Evolutionary conservation across 495 filamentous ascomycete species (phyloP).

Genomic region (Annulohypoxylon moriforme): DNA sequence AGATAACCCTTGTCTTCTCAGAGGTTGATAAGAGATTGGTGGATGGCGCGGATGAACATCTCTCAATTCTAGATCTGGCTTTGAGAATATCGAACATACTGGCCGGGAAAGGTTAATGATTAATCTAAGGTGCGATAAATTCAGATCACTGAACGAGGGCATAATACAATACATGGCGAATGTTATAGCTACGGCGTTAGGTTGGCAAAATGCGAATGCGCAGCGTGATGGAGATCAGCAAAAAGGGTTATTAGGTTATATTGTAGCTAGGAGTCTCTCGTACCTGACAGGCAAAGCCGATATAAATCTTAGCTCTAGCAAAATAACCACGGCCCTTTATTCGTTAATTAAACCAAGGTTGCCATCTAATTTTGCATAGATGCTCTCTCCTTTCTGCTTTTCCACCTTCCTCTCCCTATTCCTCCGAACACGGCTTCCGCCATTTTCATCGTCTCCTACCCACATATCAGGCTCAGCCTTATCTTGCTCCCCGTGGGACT

Average conservation of each 20-base stretch:
- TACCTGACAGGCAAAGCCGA: background rate
- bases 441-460: slow-evolving; percentile 47
- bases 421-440: slow-evolving; percentile 38
- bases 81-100: slow-evolving; percentile 83
- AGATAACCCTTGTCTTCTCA: slow-evolving; percentile 88
- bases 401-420: slow-evolving; percentile 42
- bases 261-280: background rate
- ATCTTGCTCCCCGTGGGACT: slow-evolving; percentile 24
- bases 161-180: slow-evolving; percentile 11
- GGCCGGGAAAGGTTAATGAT: slow-evolving; percentile 51
- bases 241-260: background rate
- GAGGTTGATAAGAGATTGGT: slow-evolving; percentile 93
- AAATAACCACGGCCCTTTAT: slow-evolving; percentile 23
- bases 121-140: background rate
- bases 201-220: slow-evolving; percentile 24
- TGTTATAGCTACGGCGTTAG: slow-evolving; percentile 34
- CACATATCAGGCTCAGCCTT: slow-evolving; percentile 51
- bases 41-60: slow-evolving; percentile 97
- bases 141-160: background rate
- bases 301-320: slow-evolving; percentile 4
- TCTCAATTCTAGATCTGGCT: slow-evolving; percentile 86
- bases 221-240: slow-evolving; percentile 7
- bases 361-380: slow-evolving; percentile 59
- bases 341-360: slow-evolving; percentile 57
- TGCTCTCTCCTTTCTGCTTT: slow-evolving; percentile 42